Percentiles rank a stretch among this genome's conserved stretches.
These are phyloP conservation scores for Euryodendron excelsum DNA, from an alignment of 148 eudicot species.

Conservation along the genomic window DNA sequence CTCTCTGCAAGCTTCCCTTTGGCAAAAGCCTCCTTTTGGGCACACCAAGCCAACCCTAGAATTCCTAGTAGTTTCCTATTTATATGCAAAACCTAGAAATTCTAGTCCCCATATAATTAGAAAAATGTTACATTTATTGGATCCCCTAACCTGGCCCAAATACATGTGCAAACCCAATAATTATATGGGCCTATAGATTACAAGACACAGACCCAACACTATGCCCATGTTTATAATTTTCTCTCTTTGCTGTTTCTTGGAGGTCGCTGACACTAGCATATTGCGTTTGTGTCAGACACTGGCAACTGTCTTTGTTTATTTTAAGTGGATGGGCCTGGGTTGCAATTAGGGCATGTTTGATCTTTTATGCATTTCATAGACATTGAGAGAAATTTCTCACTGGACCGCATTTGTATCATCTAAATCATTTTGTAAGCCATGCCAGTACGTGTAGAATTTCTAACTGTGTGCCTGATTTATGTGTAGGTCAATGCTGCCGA, in stretches of 20 bases:
- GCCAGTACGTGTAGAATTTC: neutral
- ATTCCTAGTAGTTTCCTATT: too few species aligned
- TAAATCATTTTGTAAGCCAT: neutral
- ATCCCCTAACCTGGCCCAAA: too few species aligned
- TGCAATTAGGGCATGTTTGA: neutral
- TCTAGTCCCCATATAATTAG: too few species aligned
- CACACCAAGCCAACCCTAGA: too few species aligned
- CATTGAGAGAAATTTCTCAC: neutral
- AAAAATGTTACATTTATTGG: too few species aligned
- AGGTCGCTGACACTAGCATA: neutral
- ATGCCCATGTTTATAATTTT: neutral
- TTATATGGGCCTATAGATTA: too few species aligned
- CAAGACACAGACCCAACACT: too few species aligned
- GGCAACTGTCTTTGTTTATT: too few species aligned
- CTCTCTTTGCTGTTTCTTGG: neutral
- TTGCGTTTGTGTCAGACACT: neutral
- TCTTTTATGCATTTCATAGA: neutral
- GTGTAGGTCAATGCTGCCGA: conserved; percentile 72
- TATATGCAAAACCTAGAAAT: too few species aligned
- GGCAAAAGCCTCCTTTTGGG: too few species aligned
- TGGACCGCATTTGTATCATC: neutral
- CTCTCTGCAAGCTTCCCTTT: too few species aligned
- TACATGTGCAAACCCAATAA: too few species aligned
- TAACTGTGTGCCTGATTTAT: conserved; percentile 19
- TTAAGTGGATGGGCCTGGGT: neutral